Percentiles rank a stretch among this genome's conserved stretches.
Evolutionary conservation across 305 asterid genomes (phyloP).

Genomic region (Fraxinus ornus): DNA sequence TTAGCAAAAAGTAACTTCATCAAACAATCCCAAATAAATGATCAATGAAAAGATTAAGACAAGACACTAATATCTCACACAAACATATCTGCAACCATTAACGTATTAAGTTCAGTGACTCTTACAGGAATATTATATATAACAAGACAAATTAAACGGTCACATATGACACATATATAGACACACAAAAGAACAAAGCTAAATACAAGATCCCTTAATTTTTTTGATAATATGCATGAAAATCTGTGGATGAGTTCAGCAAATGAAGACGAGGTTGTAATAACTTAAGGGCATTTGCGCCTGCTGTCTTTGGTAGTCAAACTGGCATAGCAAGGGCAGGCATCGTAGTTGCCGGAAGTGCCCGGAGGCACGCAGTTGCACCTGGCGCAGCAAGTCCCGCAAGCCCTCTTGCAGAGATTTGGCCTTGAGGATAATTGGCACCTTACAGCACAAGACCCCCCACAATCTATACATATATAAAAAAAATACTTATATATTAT

Average conservation of each 20-base stretch:
- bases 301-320: slow-evolving; percentile 55
- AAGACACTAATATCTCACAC: background rate
- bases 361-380: slow-evolving; percentile 89
- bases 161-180: background rate
- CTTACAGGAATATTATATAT: background rate
- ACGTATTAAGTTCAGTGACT: background rate
- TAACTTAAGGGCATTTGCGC: slow-evolving; percentile 67
- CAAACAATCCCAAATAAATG: too few species aligned
- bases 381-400: slow-evolving; percentile 78
- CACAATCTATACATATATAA: slow-evolving; percentile 46
- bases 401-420: slow-evolving; percentile 68
- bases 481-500: too few species aligned
- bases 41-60: background rate
- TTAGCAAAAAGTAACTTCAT: too few species aligned
- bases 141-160: too few species aligned
- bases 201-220: background rate
- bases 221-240: background rate
- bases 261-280: background rate
- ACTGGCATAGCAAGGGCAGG: slow-evolving; percentile 71
- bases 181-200: background rate
- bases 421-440: slow-evolving; percentile 65
- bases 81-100: background rate
- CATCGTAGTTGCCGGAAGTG: slow-evolving; percentile 63
- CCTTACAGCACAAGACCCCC: slow-evolving; percentile 57
- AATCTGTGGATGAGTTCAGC: background rate